Base-by-base conservation (phyloP, 768 basidiomycete genomes). In the Dioszegia aurantiaca region DNA sequence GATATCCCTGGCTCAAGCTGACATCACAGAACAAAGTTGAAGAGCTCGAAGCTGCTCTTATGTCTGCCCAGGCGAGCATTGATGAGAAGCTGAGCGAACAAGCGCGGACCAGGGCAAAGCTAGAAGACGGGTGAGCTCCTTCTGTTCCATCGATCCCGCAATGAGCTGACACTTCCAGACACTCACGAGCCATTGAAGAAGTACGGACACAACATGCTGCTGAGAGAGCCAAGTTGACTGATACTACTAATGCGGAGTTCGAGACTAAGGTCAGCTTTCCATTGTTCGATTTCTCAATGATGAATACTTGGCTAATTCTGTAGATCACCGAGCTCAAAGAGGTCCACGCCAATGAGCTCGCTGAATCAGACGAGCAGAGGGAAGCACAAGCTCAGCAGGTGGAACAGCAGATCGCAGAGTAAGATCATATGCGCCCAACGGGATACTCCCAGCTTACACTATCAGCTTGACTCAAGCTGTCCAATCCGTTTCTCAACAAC, bases 81-180 rank as follows among this genome's bases (percentile, higher is more conserved):
- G 63, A 59, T 27, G 57, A 47, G 5, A 63, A 54, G 28, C 9
- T 61, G 33, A 54, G 28, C 3, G 49, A 44, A 12, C 23, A 58
- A 33, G 48, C 28, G 23, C 53, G 47, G 33, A 57, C 67, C 42
- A 64, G 57, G 39, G 49, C 33, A 17, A 56, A 62, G 19, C 24
- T 67, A 12, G 65, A 67, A 31, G 43, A 64, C 17, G 40, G 47
- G 67, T 68, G 37, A 44, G 61, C 58, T 21, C 26, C 16, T 16
- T 19, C 14, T 21, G 30, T 17, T 26, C 36, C 17, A 3, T 2
- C 55, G 21, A 56, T 40, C 24, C 4, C 37, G 23, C 3, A 19
- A 21, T 21, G 11, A 36, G 30, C 40, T 31, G 36, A 46, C 19
- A 10, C 10, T 23, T 27, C 16, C 33, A 61, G 58, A 5, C 65